Base-by-base conservation (phyloP, 306 rosid species). In the Prunus fruticosa region DNA sequence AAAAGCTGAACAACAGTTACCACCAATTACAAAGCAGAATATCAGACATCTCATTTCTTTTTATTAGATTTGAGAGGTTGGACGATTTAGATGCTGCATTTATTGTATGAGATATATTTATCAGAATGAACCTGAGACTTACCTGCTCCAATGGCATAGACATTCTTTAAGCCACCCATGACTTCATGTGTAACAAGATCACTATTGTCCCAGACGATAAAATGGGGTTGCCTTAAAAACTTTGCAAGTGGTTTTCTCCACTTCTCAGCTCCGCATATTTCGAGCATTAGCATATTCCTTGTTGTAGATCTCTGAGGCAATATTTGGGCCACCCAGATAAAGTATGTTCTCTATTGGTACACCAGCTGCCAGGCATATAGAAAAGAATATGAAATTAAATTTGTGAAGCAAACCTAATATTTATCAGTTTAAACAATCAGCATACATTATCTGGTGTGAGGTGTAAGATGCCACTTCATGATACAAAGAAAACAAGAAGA, bases 131-230 rank as follows among this genome's bases (percentile, higher is more conserved):
- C 16, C 71, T 64, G 76, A 69, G 30, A 72, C 74, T 84, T 85
- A 86, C 98, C 98, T 58, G 97, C 98, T 58, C 98, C 97, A 63
- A 94, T 91, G 81, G 98, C 98, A 69, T 94, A 94, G 56, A 91
- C 98, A 74, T 94, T 94, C 75, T 94, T 94, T 88, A 94, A 79
- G 54, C 97, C 97, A n/a, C 98, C 98, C 98, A 94, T 94, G 85
- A 94, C 98, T 69, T 94, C 98, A 65, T 94, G 98, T 5, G 97
- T 94, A 79, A 88, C 86, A 18, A 93, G 97, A 79, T 93, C 98
- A 54, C 98, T 91, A 66, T 93, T 93, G 75, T 93, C 98, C 98
- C 98, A 93, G 73, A 93, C 98, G 60, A 76, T 86, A 62, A 93
- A 93, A 60, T 93, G 93, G 14, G 98, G 96, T 53, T 93, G 98